These are phyloP conservation scores for Artemisia princeps DNA, from an alignment of 140 eudicot species.

Conservation along the genomic window DNA sequence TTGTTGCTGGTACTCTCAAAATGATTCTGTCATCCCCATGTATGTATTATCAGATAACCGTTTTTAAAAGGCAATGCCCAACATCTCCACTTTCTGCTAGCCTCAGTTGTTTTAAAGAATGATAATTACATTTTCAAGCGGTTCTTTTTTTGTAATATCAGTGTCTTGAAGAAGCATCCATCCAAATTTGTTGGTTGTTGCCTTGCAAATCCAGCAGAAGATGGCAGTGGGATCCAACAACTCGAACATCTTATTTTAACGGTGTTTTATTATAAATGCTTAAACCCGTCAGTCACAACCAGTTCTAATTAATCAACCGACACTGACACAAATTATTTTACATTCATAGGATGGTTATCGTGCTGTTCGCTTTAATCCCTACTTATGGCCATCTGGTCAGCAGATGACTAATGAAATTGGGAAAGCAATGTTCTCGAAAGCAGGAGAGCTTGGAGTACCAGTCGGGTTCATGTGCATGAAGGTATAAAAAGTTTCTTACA, in stretches of 20 bases:
- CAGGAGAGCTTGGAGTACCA: constrained; percentile 81
- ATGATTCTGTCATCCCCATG: no score
- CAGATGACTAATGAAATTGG: constrained; percentile 88
- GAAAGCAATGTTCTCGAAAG: constrained; percentile 63
- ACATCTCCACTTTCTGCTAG: no score
- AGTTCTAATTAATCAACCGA: constrained; percentile 2
- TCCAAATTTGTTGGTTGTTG: constrained; percentile 87
- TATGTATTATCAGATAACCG: no score
- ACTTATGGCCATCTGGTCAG: constrained; percentile 86
- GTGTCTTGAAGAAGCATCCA: constrained; percentile 67
- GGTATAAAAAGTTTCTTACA: constrained; percentile 32
- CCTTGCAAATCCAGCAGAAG: constrained; percentile 93
- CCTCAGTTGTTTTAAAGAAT: no score
- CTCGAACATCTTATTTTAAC: constrained; percentile 55
- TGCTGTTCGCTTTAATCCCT: constrained; percentile 90
- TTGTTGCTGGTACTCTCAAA: no score
- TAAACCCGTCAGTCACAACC: background rate
- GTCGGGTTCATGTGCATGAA: constrained; percentile 94
- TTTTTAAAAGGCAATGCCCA: no score
- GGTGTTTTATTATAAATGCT: constrained; percentile 26
- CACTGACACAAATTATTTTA: constrained; percentile 15
- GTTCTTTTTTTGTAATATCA: constrained; percentile 21
- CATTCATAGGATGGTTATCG: constrained; percentile 66
- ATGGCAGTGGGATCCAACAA: constrained; percentile 64
- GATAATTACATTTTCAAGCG: no score